Evolutionary conservation across 2,329 filamentous ascomycete genomes (phyloP).

Genomic region (Diaporthe aspalathi): DNA sequence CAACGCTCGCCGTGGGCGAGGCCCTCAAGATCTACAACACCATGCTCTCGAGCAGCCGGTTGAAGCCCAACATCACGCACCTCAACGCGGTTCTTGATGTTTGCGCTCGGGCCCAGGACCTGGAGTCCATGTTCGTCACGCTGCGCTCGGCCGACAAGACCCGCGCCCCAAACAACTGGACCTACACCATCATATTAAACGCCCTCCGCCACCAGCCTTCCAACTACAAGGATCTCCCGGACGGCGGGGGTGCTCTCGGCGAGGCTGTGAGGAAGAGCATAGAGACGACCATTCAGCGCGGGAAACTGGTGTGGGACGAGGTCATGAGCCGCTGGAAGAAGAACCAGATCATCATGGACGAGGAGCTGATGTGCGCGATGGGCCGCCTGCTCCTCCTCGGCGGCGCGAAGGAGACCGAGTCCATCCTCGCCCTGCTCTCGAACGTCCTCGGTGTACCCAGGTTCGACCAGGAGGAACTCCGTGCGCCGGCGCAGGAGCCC

Average conservation of each 20-base stretch:
- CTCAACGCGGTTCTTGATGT: constrained; percentile 89
- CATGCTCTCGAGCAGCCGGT: constrained; percentile 71
- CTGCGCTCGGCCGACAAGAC: constrained; percentile 76
- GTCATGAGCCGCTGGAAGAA: constrained; percentile 80
- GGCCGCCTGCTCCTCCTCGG: constrained; percentile 79
- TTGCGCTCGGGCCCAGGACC: constrained; percentile 78
- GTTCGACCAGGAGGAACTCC: constrained; percentile 41
- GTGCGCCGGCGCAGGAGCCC: constrained; percentile 47
- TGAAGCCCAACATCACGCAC: constrained; percentile 83
- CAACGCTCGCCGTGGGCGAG: constrained; percentile 70
- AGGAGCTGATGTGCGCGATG: constrained; percentile 84
- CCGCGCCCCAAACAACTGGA: constrained; percentile 74
- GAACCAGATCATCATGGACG: constrained; percentile 79
- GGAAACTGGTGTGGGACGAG: constrained; percentile 83
- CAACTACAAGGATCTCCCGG: constrained; percentile 46
- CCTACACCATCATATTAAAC: constrained; percentile 86
- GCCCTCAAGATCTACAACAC: constrained; percentile 82
- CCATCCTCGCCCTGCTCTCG: constrained; percentile 80
- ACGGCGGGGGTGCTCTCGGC: constrained; percentile 46
- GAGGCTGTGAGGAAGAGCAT: constrained; percentile 47
- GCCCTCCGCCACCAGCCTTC: constrained; percentile 69
- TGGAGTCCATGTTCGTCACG: constrained; percentile 85
- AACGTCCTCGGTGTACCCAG: constrained; percentile 83
- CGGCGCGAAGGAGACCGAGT: constrained; percentile 71
- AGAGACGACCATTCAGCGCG: constrained; percentile 69